Evolutionary conservation across 129 eudicot genomes (phyloP), one percentile per base, ranked within the genome.

Genomic region (Silybum marianum): DNA sequence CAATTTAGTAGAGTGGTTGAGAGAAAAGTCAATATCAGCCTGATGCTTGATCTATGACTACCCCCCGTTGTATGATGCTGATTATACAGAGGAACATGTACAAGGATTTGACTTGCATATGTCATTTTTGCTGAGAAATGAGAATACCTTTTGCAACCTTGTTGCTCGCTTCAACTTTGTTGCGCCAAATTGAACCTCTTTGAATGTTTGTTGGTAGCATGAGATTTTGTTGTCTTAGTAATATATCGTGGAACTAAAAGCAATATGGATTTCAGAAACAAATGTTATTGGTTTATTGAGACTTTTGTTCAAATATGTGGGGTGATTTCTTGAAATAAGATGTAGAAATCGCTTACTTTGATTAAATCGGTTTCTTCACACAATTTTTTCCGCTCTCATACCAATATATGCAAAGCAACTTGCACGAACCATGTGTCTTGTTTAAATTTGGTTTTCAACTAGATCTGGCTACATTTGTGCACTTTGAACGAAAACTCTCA

Each of bases 1-100:
- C 84, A 92, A 89, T 79, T 92, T 89, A 82, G 96, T 92, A 26
- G 94, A 85, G n/a, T 94, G 98, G 98, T 84, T 89, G 87, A 88
- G 84, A 83, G 91, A 76, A 77, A 89, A 85, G 80, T 73, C 78
- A 78, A 63, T 76, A 2, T 19, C 89, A 71, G 73, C 85, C 26
- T 86, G 75, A 84, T 24, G 19, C 62, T 66, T 2, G 36, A 24
- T 67, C 44, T 48, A 4, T 40, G 62, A 69, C 76, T 26, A 73
- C 67, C 83, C 36, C 75, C 44, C 80, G 70, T 63, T 80, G 69
- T 81, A 87, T 75, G 77, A 58, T 75, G 70, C 78, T 78, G 68
- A 40, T 77, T 81, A 84, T 72, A 82, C 80, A 78, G 8, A 83
- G 86, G 86, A 71, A 60, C 63, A 58, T 77, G 78, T 70, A 82